These are phyloP conservation scores for Clarireedia sp. DNA, from an alignment of 2,329 filamentous ascomycete species.

Conservation along the genomic window DNA sequence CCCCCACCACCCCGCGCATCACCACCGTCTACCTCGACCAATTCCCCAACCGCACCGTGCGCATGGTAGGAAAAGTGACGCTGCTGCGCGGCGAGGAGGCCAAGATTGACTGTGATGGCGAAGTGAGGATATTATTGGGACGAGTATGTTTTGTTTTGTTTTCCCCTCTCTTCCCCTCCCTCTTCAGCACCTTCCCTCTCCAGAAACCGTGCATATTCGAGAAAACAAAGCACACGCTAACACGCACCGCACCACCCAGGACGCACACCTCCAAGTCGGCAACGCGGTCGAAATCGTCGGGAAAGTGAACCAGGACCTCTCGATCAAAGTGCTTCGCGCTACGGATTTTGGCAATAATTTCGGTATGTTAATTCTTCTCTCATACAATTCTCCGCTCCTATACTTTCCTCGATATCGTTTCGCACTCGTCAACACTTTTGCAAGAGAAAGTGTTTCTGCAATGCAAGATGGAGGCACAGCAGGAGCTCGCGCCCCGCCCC, in stretches of 20 bases:
- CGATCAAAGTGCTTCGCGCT: conserved; percentile 61
- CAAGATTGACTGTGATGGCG: conserved; percentile 70
- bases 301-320: conserved; percentile 67
- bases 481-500: no score
- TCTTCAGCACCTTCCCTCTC: background rate
- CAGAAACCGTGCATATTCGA: background rate
- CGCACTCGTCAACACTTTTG: background rate
- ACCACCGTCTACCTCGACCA: conserved; percentile 70
- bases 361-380: no score
- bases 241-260: conserved; percentile 37
- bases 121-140: conserved; percentile 66
- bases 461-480: no score
- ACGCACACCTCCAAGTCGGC: conserved; percentile 60
- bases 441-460: no score
- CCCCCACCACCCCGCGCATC: conserved; percentile 64
- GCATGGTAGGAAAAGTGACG: conserved; percentile 76
- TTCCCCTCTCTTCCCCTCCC: background rate
- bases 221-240: background rate
- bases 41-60: conserved; percentile 69
- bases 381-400: background rate
- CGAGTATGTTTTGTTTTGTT: conserved; percentile 29
- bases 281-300: conserved; percentile 72
- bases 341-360: conserved; percentile 60
- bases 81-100: conserved; percentile 76
- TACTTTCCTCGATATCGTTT: background rate